Evolutionary conservation across 345 rosid species (phyloP), one percentile per base, ranked within the genome.

Genomic region (Camelina neglecta): DNA sequence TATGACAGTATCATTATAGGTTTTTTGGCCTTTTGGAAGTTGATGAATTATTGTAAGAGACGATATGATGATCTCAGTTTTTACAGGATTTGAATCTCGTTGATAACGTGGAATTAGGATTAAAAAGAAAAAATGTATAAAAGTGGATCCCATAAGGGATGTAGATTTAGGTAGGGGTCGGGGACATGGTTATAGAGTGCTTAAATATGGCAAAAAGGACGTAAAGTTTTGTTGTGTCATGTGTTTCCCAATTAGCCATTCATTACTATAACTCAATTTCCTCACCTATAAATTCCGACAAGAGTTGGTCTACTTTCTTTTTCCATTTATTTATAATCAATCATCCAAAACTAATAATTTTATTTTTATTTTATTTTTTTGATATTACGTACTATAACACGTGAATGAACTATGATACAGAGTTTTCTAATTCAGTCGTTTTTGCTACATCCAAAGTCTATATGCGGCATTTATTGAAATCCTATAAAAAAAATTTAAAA

Each of bases 141-240:
- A 59, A 1, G 5, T 38, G 70, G 80, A 69, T 65, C 80, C 44
- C 58, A 11, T 9, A 26, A 56, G 15, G 26, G 79, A 63, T 55
- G 65, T 35, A 48, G 57, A 76, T 45, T 6, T 70, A 65, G 38
- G 80, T 71, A 44, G 80, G 75, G 75, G 80, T 39, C 80, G 67
- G 71, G 60, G 71, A 76, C 71, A 76, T 47, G 80, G 11, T 69
- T 63, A 47, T 47, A 57, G 48, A 54, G 10, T 63, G 60, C 48
- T 24, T 70, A 57, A 71, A 77, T 77, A 64, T 77, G 65, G 67
- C 80, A 77, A 77, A 71, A 77, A 65, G 48, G 80, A 77, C 80
- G 42, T 77, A 38, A 65, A 48, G 67, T 71, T 77, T 29, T 77
- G 80, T 77, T 33, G 72, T 47, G 76, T 77, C 80, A 77, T 77